These are phyloP conservation scores for Parafenestella ontariensis DNA, from an alignment of 2,329 filamentous ascomycete species.

Conservation along the genomic window DNA sequence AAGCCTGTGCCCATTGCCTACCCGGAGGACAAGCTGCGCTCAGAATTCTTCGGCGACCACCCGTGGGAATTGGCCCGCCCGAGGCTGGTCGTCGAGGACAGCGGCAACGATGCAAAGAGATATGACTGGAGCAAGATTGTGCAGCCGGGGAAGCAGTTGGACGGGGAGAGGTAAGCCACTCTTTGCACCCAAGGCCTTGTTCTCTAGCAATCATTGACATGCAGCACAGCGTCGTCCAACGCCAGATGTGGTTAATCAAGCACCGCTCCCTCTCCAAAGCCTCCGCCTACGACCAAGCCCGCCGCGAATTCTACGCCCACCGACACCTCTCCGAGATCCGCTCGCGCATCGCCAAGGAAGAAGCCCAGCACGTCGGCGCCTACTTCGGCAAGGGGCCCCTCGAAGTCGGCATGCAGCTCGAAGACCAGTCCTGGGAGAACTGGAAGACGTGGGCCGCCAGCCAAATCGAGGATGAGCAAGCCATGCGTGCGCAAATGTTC, in stretches of 20 bases:
- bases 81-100: slow-evolving; percentile 80
- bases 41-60: slow-evolving; percentile 88
- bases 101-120: slow-evolving; percentile 78
- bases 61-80: slow-evolving; percentile 96
- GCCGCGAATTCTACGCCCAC: slow-evolving; percentile 87
- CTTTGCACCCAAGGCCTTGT: background rate
- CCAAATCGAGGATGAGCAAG: slow-evolving; percentile 58
- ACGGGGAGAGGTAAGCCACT: slow-evolving; percentile 79
- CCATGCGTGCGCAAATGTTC: slow-evolving; percentile 54
- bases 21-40: slow-evolving; percentile 81
- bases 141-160: slow-evolving; percentile 77
- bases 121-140: slow-evolving; percentile 81
- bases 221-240: slow-evolving; percentile 79
- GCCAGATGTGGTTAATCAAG: slow-evolving; percentile 82
- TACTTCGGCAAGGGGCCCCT: slow-evolving; percentile 82
- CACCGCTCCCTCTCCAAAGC: slow-evolving; percentile 63
- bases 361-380: slow-evolving; percentile 83
- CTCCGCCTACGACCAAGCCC: slow-evolving; percentile 83
- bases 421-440: slow-evolving; percentile 78
- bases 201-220: slow-evolving; percentile 1
- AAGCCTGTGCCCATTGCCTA: slow-evolving; percentile 79
- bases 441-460: slow-evolving; percentile 83
- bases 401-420: slow-evolving; percentile 81
- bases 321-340: slow-evolving; percentile 85
- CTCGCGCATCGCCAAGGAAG: slow-evolving; percentile 82